Conservation (phyloP, 768 basidiomycete genomes). For the Termitomyces sp. region DNA sequence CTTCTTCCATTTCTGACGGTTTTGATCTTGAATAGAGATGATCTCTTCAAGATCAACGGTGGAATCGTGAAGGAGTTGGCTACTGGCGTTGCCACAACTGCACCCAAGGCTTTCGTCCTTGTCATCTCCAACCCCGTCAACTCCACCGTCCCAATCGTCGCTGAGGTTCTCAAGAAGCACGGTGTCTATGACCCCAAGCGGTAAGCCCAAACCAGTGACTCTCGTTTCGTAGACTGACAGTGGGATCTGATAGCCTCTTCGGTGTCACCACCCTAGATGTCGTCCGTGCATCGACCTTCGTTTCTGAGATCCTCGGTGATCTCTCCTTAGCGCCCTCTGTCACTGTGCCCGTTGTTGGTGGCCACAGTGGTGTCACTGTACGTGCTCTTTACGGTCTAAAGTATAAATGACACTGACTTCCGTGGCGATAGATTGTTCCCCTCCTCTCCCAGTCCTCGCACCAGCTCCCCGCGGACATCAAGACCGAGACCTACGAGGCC, state of each 20-base stretch:
- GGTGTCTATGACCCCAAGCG: conserved; percentile 89
- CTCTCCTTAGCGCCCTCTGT: conserved; percentile 57
- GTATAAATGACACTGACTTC: neutral
- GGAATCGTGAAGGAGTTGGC: conserved; percentile 95
- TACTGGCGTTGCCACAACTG: conserved; percentile 75
- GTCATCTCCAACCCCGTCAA: conserved; percentile 99
- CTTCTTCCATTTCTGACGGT: conserved; percentile 13
- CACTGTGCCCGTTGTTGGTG: conserved; percentile 88
- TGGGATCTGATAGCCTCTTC: conserved; percentile 60
- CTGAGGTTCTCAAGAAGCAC: conserved; percentile 91
- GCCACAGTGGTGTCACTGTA: conserved; percentile 91
- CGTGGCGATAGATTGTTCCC: conserved; percentile 71
- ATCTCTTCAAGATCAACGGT: conserved; percentile 99
- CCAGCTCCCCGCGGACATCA: conserved; percentile 58
- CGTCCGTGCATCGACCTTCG: conserved; percentile 96
- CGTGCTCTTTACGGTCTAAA: conserved; percentile 13
- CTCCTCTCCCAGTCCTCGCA: conserved; percentile 88
- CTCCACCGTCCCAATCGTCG: conserved; percentile 97
- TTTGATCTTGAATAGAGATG: conserved; percentile 55
- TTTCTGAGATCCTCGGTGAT: conserved; percentile 73
- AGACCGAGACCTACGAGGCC: conserved; percentile 45
- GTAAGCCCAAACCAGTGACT: conserved; percentile 35
- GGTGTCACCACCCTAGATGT: conserved; percentile 98
- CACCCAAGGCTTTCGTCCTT: conserved; percentile 89
- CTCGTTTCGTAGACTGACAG: too few species aligned